Conservation (phyloP, 2,329 filamentous ascomycete genomes). For the Plectosphaerella plurivora region DNA sequence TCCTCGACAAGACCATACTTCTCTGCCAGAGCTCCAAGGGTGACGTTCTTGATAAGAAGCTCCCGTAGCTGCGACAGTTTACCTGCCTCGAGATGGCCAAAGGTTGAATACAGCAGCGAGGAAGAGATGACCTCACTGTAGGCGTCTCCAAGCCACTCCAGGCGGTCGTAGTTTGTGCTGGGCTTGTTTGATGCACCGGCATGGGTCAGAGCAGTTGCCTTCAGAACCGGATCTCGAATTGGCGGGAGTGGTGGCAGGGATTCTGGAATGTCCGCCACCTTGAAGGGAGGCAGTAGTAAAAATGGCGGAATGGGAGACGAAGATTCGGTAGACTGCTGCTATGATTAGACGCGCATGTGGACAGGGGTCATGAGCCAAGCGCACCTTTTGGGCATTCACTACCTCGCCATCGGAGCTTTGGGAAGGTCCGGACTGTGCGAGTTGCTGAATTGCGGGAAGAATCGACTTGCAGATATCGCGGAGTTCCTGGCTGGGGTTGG, state of each 20-base stretch:
- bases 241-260: conserved; percentile 55
- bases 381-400: not conserved
- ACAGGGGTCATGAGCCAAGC: not conserved
- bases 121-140: conserved; percentile 77
- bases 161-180: conserved; percentile 64
- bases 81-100: conserved; percentile 60
- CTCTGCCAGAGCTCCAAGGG: conserved; percentile 63
- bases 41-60: conserved; percentile 74
- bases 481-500: conserved; percentile 2
- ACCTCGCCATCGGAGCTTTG: not conserved
- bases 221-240: conserved; percentile 55
- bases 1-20: conserved; percentile 67
- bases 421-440: conserved; percentile 1
- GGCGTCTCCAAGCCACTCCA: conserved; percentile 87
- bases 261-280: conserved; percentile 40
- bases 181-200: conserved; percentile 37
- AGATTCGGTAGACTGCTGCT: too few relatives aligned
- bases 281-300: conserved; percentile 39
- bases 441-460: conserved; percentile 20
- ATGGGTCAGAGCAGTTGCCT: conserved; percentile 65
- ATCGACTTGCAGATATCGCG: conserved; percentile 17
- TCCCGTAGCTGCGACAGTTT: conserved; percentile 74
- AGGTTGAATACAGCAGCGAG: conserved; percentile 69
- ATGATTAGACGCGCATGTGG: too few relatives aligned
- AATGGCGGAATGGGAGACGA: conserved; percentile 8